Percentiles rank a stretch among this genome's conserved stretches.
Conservation (phyloP, 495 filamentous ascomycete species). For the Immersiella caudata region DNA sequence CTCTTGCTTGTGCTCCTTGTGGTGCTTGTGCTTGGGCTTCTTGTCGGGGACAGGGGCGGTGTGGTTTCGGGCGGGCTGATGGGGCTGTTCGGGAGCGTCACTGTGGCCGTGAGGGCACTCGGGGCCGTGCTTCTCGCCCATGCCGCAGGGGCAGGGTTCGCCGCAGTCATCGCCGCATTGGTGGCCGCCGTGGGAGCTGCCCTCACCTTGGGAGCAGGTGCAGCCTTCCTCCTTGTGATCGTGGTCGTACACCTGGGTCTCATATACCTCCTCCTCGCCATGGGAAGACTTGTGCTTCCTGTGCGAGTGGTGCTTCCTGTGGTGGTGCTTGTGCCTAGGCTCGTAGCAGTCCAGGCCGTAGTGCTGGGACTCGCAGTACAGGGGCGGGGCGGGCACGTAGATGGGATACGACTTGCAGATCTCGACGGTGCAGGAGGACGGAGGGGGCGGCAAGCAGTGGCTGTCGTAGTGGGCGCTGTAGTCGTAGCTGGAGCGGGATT, state of each 20-base stretch:
- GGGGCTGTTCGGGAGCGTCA: background rate
- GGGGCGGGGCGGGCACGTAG: background rate
- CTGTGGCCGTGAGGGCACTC: background rate
- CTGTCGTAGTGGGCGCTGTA: background rate
- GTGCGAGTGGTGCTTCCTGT: background rate
- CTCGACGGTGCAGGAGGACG: background rate
- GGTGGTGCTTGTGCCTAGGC: background rate
- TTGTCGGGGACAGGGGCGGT: background rate
- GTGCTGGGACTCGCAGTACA: background rate
- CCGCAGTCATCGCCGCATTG: background rate
- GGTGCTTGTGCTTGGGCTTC: background rate
- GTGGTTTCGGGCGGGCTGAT: background rate
- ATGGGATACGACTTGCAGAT: background rate
- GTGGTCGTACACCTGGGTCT: background rate
- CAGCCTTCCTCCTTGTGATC: background rate
- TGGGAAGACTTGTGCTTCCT: background rate
- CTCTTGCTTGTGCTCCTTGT: background rate
- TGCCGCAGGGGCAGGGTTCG: background rate
- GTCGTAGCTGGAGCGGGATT: background rate
- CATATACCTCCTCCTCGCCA: background rate
- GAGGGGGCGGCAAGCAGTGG: background rate
- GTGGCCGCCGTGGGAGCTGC: background rate
- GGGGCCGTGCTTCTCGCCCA: background rate
- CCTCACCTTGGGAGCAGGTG: background rate
- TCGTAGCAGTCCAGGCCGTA: background rate